phyloP scores from a whole-genome alignment of 2,329 filamentous ascomycete genomes.

The Cercospora sojina region DNA sequence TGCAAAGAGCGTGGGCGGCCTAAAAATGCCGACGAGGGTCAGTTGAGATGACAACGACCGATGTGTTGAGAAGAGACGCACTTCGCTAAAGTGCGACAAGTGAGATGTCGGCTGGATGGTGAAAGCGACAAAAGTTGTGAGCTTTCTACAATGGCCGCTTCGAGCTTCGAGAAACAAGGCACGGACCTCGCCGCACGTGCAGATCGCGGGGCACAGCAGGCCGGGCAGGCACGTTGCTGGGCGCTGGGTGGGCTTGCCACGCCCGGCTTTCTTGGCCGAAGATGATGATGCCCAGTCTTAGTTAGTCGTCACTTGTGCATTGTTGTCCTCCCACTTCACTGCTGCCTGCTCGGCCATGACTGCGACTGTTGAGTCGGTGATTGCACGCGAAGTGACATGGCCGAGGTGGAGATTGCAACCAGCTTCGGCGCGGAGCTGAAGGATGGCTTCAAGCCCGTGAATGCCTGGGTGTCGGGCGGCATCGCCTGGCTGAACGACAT shows the following conservation, averaged over 20 bases:
- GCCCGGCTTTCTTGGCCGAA: slow-evolving; percentile 1
- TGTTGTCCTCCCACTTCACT: neutral
- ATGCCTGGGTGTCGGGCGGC: slow-evolving; percentile 82
- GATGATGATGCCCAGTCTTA: neutral
- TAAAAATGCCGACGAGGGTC: neutral
- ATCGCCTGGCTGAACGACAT: slow-evolving; percentile 96
- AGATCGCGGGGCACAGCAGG: slow-evolving; percentile 5
- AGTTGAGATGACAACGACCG: neutral
- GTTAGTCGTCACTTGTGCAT: neutral
- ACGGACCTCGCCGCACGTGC: slow-evolving; percentile 2
- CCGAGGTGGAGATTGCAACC: slow-evolving; percentile 76
- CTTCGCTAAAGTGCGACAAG: neutral
- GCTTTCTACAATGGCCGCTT: slow-evolving; percentile 1
- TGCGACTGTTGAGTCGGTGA: neutral
- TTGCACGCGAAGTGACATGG: slow-evolving; percentile 55
- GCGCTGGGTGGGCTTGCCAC: neutral
- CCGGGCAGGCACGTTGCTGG: neutral
- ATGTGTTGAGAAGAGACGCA: neutral
- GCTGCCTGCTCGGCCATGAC: slow-evolving; percentile 4
- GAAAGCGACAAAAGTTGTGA: slow-evolving; percentile 4
- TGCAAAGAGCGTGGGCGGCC: neutral
- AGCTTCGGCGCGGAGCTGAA: slow-evolving; percentile 94
- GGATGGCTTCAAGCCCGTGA: slow-evolving; percentile 97
- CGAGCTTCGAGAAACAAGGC: slow-evolving; percentile 1
- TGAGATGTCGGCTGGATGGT: neutral